These are phyloP conservation scores for Arachnomyces sp. DNA, from an alignment of 2,329 filamentous ascomycete genomes.

Conservation along the genomic window DNA sequence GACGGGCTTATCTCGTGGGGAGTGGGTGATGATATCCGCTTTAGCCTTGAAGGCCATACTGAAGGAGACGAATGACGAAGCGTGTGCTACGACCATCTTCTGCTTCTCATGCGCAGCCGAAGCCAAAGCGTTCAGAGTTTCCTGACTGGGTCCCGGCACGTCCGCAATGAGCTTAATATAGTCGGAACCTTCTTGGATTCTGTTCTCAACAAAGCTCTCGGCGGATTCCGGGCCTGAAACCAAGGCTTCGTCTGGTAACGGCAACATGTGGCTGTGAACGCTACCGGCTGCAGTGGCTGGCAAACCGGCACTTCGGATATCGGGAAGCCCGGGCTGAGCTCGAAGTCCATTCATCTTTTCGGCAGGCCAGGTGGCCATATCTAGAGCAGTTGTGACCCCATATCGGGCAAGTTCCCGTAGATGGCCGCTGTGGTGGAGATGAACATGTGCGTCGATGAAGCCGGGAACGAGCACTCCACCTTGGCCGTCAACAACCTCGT, in stretches of 20 bases:
- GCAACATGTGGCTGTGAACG: no score
- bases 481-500: conserved; percentile 4
- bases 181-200: conserved; percentile 12
- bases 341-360: no score
- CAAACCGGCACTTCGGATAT: no score
- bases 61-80: no score
- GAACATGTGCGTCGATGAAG: conserved; percentile 8
- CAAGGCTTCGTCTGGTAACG: conserved; percentile 3
- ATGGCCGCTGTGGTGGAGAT: background rate
- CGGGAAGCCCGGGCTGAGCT: no score
- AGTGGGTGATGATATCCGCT: background rate
- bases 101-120: conserved; percentile 6
- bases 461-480: conserved; percentile 8
- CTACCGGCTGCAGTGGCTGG: no score
- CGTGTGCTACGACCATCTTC: conserved; percentile 11
- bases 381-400: background rate
- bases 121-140: conserved; percentile 11
- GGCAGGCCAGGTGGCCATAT: no score
- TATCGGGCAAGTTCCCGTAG: background rate
- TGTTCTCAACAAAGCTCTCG: conserved; percentile 7
- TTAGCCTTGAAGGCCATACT: no score
- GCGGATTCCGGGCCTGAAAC: conserved; percentile 1
- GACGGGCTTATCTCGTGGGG: background rate
- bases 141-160: conserved; percentile 12
- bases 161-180: conserved; percentile 17